A percentile compares a stretch with the other conserved stretches of the same genome.
phyloP scores from a whole-genome alignment of 2,329 filamentous ascomycete genomes.

The Cryphonectria japonica region DNA sequence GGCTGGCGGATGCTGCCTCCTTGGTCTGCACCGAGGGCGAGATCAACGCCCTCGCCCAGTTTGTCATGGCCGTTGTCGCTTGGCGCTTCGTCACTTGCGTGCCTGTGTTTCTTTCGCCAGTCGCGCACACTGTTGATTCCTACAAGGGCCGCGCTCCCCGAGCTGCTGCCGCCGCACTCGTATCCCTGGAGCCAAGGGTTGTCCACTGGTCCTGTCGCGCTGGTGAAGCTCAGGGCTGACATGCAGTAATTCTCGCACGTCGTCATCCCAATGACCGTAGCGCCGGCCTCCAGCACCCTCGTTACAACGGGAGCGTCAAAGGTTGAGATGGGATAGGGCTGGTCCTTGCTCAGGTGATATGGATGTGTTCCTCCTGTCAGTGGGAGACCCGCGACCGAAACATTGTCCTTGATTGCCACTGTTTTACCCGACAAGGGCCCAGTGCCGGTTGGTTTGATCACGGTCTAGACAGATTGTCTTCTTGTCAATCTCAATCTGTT shows the following conservation, averaged over 20 bases:
- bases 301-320: slow-evolving; percentile 30
- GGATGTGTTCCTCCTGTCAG: slow-evolving; percentile 31
- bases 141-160: slow-evolving; percentile 40
- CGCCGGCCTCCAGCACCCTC: slow-evolving; percentile 30
- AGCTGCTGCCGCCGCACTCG: slow-evolving; percentile 36
- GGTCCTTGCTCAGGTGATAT: slow-evolving; percentile 26
- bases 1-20: slow-evolving; percentile 45
- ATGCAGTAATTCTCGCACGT: slow-evolving; percentile 33
- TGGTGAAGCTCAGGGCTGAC: slow-evolving; percentile 31
- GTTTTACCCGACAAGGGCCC: slow-evolving; percentile 28
- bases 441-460: slow-evolving; percentile 16
- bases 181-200: slow-evolving; percentile 31
- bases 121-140: slow-evolving; percentile 31
- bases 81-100: neutral
- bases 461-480: slow-evolving; percentile 4
- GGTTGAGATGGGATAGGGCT: slow-evolving; percentile 27
- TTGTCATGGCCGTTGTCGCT: slow-evolving; percentile 7
- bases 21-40: slow-evolving; percentile 45
- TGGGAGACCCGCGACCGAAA: slow-evolving; percentile 31
- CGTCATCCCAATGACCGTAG: slow-evolving; percentile 29
- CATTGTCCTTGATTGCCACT: slow-evolving; percentile 32
- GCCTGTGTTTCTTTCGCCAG: slow-evolving; percentile 22
- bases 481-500: neutral
- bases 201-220: slow-evolving; percentile 31
- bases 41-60: slow-evolving; percentile 37